Evolutionary conservation across 2,329 filamentous ascomycete species (phyloP), one percentile per base, ranked within the genome.

Genomic region (Periconia macrospinosa): DNA sequence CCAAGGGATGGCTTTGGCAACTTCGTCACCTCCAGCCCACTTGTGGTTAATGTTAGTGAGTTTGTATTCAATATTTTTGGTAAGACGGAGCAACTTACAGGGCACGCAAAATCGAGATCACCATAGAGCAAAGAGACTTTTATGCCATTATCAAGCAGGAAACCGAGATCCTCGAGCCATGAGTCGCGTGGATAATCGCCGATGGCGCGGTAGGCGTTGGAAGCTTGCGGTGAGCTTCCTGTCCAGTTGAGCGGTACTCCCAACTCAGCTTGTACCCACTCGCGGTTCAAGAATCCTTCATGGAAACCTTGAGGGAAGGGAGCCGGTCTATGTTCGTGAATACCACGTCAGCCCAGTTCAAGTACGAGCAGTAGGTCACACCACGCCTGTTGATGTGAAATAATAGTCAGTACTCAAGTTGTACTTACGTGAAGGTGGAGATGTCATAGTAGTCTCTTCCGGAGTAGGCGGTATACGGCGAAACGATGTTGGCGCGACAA

Each of bases 1-100:
- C 59, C 54, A 20, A 77, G 70, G 19, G 79, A 76, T 1, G 91
- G 72, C n/a, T 80, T 79, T 5, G 11, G 87, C 89, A 37, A 89
- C 80, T 5, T 86, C 86, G 72, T 93, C 82, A n/a, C 89, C 90
- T 27, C 90, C 90, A 58, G 87, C 75, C 83, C 87, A 83, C 61
- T 84, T 84, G 70, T 79, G 81, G 58, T 78, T 78, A 70, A 78
- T 81, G 67, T 77, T 82, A 33, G 57, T 63, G n/a, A 6, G 15
- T 10, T n/a, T 14, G 19, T 2, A 14, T 18, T 47, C 6, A 52
- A 30, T 11, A 11, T 6, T 15, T 18, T 13, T n/a, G 18, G 41
- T 14, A 15, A 41, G 7, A 40, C 19, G 17, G 17, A 11, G 17
- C 6, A 17, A 42, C 3, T 7, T 19, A 41, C 30, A 43, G 2